Conservation (phyloP, 2,329 filamentous ascomycete genomes). For the Plenodomus biglobosus region DNA sequence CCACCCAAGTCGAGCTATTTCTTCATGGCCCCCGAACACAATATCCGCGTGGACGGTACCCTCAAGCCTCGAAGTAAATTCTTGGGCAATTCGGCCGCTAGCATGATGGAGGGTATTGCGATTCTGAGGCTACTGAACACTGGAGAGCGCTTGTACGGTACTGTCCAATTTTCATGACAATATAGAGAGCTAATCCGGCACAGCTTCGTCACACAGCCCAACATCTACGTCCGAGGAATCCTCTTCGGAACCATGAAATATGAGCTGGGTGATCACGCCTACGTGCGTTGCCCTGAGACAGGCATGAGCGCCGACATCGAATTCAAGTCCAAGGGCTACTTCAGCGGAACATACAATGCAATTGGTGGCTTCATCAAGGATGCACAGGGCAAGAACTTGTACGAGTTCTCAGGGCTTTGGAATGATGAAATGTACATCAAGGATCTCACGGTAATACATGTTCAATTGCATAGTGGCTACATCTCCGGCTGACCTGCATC, state of each 20-base stretch:
- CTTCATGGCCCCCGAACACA: slow-evolving; percentile 91
- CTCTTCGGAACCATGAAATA: slow-evolving; percentile 99
- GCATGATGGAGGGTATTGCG: slow-evolving; percentile 96
- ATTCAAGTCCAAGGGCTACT: slow-evolving; percentile 98
- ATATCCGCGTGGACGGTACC: slow-evolving; percentile 93
- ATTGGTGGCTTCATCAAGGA: slow-evolving; percentile 91
- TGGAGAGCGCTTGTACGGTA: slow-evolving; percentile 79
- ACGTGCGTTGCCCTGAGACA: slow-evolving; percentile 85
- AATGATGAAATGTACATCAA: slow-evolving; percentile 94
- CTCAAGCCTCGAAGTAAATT: slow-evolving; percentile 95
- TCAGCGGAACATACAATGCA: slow-evolving; percentile 92
- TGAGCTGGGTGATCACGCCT: slow-evolving; percentile 94
- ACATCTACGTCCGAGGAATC: slow-evolving; percentile 98
- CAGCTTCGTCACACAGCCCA: slow-evolving; percentile 91
- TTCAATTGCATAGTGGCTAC: background rate
- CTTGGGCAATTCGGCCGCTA: slow-evolving; percentile 93
- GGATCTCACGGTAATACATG: slow-evolving; percentile 64
- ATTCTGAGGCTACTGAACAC: slow-evolving; percentile 81
- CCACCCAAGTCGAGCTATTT: slow-evolving; percentile 99
- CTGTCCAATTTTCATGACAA: background rate
- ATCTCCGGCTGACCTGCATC: slow-evolving; percentile 4
- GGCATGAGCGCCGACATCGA: slow-evolving; percentile 88
- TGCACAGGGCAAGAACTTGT: slow-evolving; percentile 82
- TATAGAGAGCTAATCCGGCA: background rate
- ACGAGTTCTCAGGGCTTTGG: slow-evolving; percentile 87